phyloP scores from a whole-genome alignment of 257 asterid genomes.

The Solanum bukasovii region DNA sequence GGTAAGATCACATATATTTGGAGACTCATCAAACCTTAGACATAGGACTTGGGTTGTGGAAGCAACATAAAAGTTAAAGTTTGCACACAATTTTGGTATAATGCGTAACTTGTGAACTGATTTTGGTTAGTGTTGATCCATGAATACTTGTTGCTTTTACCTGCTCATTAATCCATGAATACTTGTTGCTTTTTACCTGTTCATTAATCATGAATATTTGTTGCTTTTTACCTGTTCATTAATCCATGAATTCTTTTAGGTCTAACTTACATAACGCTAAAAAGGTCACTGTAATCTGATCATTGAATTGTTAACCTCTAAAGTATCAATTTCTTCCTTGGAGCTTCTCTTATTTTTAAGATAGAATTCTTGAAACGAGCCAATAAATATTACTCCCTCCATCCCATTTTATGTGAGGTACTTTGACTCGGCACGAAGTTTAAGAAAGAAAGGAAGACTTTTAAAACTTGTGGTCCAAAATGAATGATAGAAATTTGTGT shows the following conservation, averaged over 20 bases:
- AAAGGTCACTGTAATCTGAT: neutral
- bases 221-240: neutral
- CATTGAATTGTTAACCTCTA: neutral
- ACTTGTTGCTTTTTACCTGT: too few relatives aligned
- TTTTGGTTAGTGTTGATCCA: neutral
- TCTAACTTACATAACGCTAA: neutral
- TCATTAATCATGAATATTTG: too few relatives aligned
- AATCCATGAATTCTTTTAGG: neutral
- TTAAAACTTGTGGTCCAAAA: too few relatives aligned
- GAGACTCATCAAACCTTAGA: neutral
- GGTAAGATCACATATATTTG: neutral
- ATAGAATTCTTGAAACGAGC: neutral
- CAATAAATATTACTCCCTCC: neutral
- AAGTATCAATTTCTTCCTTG: neutral
- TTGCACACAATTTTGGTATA: neutral
- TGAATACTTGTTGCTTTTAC: neutral
- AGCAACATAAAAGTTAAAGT: neutral
- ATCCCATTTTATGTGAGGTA: too few relatives aligned
- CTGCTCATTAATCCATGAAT: too few relatives aligned
- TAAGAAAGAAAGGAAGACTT: too few relatives aligned
- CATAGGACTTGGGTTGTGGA: neutral
- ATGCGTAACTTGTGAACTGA: neutral
- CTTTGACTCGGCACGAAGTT: too few relatives aligned
- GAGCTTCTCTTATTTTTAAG: neutral
- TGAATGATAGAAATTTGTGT: too few relatives aligned